These are phyloP conservation scores for Russula lepida DNA, from an alignment of 768 basidiomycete species.

Conservation along the genomic window DNA sequence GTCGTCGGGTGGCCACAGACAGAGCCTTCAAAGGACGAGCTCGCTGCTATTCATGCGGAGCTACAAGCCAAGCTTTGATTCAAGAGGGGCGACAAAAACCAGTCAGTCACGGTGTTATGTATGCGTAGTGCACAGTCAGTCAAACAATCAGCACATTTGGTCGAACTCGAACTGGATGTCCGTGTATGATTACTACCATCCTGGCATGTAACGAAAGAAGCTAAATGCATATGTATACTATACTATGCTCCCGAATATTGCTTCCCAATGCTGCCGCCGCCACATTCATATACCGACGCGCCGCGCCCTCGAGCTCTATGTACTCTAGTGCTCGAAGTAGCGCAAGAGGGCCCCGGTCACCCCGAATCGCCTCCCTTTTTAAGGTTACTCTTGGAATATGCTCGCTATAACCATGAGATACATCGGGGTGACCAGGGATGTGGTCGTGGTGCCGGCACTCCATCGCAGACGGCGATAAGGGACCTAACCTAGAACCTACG, in stretches of 20 bases:
- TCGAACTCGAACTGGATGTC: neutral
- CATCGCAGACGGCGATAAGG: neutral
- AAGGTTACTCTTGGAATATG: neutral
- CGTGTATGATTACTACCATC: neutral
- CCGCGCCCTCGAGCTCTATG: neutral
- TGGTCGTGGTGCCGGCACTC: neutral
- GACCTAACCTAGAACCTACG: too few species aligned
- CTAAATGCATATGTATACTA: neutral
- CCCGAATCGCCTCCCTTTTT: neutral
- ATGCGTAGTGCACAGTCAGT: too few species aligned
- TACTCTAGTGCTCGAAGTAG: neutral
- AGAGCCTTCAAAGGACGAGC: constrained; percentile 51
- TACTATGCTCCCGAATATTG: neutral
- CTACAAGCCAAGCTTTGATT: constrained; percentile 46
- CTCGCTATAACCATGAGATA: neutral
- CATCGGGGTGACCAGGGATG: neutral
- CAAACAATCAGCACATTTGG: too few species aligned
- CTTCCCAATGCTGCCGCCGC: neutral
- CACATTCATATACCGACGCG: neutral
- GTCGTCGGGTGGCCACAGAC: constrained; percentile 73
- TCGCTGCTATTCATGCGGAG: constrained; percentile 50
- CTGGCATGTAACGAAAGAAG: neutral
- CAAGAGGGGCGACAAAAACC: neutral
- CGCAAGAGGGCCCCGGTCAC: neutral
- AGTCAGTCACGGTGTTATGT: too few species aligned